Percentiles rank a stretch among this genome's conserved stretches.
Conservation (phyloP, 805 yeast genomes). For the Pichia paraexigua region DNA sequence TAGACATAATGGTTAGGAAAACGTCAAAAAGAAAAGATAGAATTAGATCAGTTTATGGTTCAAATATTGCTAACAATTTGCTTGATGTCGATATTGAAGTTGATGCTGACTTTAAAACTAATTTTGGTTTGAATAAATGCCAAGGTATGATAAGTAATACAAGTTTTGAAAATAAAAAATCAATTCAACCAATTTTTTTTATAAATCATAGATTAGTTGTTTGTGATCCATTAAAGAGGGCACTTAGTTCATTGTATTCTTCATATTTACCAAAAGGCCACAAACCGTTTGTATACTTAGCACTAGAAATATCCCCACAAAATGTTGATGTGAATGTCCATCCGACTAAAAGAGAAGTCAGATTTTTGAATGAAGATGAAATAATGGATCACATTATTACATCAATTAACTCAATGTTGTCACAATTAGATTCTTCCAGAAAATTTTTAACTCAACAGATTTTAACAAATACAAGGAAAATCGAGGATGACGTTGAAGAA, state of each 20-base stretch:
- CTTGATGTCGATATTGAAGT: slow-evolving; percentile 36
- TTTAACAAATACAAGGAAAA: slow-evolving; percentile 27
- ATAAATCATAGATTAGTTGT: slow-evolving; percentile 77
- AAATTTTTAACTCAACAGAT: slow-evolving; percentile 59
- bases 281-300: slow-evolving; percentile 69
- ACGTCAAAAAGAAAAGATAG: slow-evolving; percentile 50
- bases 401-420: slow-evolving; percentile 41
- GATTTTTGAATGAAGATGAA: slow-evolving; percentile 81
- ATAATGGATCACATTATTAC: slow-evolving; percentile 56
- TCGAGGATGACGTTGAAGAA: slow-evolving; percentile 7
- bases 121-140: slow-evolving; percentile 44
- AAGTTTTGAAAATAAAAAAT: slow-evolving; percentile 61
- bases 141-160: slow-evolving; percentile 63
- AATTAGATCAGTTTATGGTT: slow-evolving; percentile 67
- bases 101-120: slow-evolving; percentile 16
- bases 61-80: slow-evolving; percentile 56
- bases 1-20: slow-evolving; percentile 52
- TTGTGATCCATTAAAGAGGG: slow-evolving; percentile 72
- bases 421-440: slow-evolving; percentile 57
- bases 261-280: slow-evolving; percentile 70
- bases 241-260: slow-evolving; percentile 54
- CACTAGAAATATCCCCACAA: slow-evolving; percentile 56
- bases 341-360: slow-evolving; percentile 89
- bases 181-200: slow-evolving; percentile 65
- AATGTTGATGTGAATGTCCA: slow-evolving; percentile 90